Evolutionary conservation across 2,329 filamentous ascomycete species (phyloP), one percentile per base, ranked within the genome.

Genomic region (Torrubiella hemipterigena): DNA sequence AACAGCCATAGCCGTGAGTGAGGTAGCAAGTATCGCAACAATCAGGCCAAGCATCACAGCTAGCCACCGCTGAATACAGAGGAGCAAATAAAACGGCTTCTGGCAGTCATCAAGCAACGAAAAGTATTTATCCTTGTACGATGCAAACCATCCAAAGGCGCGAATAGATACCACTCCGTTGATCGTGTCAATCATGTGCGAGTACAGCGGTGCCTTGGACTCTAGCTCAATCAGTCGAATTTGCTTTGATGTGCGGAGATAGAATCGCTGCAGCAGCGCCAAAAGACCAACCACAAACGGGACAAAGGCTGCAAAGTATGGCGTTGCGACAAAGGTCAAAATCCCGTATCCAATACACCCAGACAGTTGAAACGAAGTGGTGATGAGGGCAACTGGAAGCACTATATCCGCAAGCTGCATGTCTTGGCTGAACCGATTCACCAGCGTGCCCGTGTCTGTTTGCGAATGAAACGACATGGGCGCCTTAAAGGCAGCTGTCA

Each of bases 11-110:
- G 56, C 47, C 9, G 67, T 57, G 3, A 67, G 39, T 3, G 63
- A 38, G 1, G 58, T 51, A 1, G 61, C 59, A 17, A 67, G 51
- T 3, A 41, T 55, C 2, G 59, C 55, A 2, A 65, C 58, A 4
- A 65, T 47, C 7, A 67, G 41, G 33, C 65, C 60, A 4, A 70
- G 42, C 2, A 65, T 59, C 1, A 70, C 42, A 0, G 49, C 56
- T 0, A 69, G 47, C 69, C 69, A 73, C 20, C 63, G 56, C 42
- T 73, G 70, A 10, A 69, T 56, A 20, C 58, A 60, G 31, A 56
- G 65, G 6, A 73, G 51, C 1, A 69, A 52, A 39, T 73, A 75
- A 28, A 61, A 67, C 1, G 69, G 67, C 19, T 56, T 50, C 38
- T 73, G 68, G 0, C 65, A 68, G 6, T 47, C 47, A 34, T 73